Conservation (phyloP, 495 filamentous ascomycete species). For the Evansstolkia leycettana region DNA sequence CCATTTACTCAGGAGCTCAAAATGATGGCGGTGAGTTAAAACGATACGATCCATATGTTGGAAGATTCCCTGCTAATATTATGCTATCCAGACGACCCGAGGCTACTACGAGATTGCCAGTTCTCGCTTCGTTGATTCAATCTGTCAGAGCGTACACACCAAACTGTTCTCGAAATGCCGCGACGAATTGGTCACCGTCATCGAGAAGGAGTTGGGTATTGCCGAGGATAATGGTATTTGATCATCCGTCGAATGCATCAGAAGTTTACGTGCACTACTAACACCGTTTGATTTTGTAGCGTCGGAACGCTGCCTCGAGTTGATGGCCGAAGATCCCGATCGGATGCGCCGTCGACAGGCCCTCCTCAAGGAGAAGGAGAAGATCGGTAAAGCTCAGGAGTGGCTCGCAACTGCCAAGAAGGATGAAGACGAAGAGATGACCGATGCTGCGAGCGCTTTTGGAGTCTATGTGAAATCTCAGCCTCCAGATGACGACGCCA, state of each 20-base stretch:
- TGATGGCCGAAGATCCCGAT: constrained; percentile 39
- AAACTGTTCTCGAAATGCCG: constrained; percentile 35
- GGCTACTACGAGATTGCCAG: constrained; percentile 44
- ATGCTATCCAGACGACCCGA: constrained; percentile 19
- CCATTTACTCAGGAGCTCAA: constrained; percentile 30
- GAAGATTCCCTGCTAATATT: constrained; percentile 2
- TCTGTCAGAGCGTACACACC: constrained; percentile 32
- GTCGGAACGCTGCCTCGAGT: constrained; percentile 22
- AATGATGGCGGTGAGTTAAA: constrained; percentile 36
- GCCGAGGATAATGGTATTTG: constrained; percentile 22
- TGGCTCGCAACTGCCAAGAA: constrained; percentile 20
- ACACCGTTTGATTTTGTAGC: constrained; percentile 9
- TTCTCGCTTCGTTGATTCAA: constrained; percentile 33
- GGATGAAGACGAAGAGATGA: constrained; percentile 1
- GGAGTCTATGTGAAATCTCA: constrained; percentile 2
- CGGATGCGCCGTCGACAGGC: constrained; percentile 24
- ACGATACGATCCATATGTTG: too few species aligned
- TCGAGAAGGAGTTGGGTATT: constrained; percentile 24
- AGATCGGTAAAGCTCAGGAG: constrained; percentile 30
- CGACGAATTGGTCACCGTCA: constrained; percentile 16
- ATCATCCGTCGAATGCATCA: background rate
- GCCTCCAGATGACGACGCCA: constrained; percentile 1
- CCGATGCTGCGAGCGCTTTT: background rate
- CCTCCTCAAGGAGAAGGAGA: constrained; percentile 29
- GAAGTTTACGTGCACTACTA: constrained; percentile 1